Conservation (phyloP, 176 grass and related monocot genomes). For the Musa schizocarpa region DNA sequence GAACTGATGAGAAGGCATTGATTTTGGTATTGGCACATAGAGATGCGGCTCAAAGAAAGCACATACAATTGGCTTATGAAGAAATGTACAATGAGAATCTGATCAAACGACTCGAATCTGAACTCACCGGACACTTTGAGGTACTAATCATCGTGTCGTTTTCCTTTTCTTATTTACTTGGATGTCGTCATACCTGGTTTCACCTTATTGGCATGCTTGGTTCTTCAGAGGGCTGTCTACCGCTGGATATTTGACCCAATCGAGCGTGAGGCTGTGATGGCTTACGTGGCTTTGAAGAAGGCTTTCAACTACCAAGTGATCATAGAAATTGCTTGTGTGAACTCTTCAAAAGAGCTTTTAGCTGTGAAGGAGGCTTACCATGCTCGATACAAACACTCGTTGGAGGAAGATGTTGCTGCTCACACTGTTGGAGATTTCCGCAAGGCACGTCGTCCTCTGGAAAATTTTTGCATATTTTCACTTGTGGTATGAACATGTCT, state of each 20-base stretch:
- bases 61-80: slow-evolving; percentile 53
- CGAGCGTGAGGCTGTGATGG: slow-evolving; percentile 57
- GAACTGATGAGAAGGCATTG: slow-evolving; percentile 67
- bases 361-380: slow-evolving; percentile 66
- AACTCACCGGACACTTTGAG: slow-evolving; percentile 72
- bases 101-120: slow-evolving; percentile 55
- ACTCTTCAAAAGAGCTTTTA: slow-evolving; percentile 45
- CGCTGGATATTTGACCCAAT: slow-evolving; percentile 61
- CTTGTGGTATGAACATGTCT: background rate
- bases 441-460: slow-evolving; percentile 17
- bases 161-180: background rate
- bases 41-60: slow-evolving; percentile 50
- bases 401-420: slow-evolving; percentile 77
- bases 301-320: slow-evolving; percentile 37
- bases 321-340: slow-evolving; percentile 55
- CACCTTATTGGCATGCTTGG: background rate
- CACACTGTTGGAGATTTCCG: slow-evolving; percentile 40
- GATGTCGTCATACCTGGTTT: background rate
- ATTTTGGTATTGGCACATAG: slow-evolving; percentile 65
- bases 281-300: slow-evolving; percentile 42
- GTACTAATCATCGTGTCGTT: slow-evolving; percentile 6
- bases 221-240: slow-evolving; percentile 51
- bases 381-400: slow-evolving; percentile 43
- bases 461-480: background rate
- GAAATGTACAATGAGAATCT: slow-evolving; percentile 47